Evolutionary conservation across 768 basidiomycete species (phyloP), one percentile per base, ranked within the genome.

Genomic region (Xerocomellus amylosporus): DNA sequence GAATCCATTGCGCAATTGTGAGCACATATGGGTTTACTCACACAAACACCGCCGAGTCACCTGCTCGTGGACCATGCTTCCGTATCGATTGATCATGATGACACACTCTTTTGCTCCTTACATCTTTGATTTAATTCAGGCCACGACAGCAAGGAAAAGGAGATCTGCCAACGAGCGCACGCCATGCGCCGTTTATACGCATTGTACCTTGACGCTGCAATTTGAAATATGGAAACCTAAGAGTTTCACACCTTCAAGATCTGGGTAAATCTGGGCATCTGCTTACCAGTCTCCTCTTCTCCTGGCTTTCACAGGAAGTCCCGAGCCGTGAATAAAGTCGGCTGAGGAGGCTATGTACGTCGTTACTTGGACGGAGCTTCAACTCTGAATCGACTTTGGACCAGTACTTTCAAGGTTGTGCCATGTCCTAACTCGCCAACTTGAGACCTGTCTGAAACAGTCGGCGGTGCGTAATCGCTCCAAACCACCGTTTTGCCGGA

Each of bases 171-270:
- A n/a, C 51, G 22, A 26, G 15, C 30, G 12, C 10, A 22, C 7
- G 30, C 19, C 22, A 17, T n/a, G 7, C n/a, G 38, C 15, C 19
- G 28, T 41, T n/a, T 30, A 37, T 13, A n/a, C 9, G 24, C 15
- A 36, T 3, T 31, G 26, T 24, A 46, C 38, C 4, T 40, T 12
- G 12, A 44, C 19, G 15, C 19, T 19, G 24, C 31, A 36, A 64
- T 63, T 63, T 63, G 58, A 63, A 63, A 63, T 63, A 37, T 12
- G 28, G 7, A 43, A 63, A 63, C 36, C n/a, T 49, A 54, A 63
- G 54, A 64, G 42, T 38, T 49, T 64, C 58, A 58, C 15, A n/a
- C 8, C 8, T 38, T 7, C 9, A 12, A 9, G 28, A 53, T 42
- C 33, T 17, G 30, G 24, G 22, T 9, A 15, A 8, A 30, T 30